A percentile compares a stretch with the other conserved stretches of the same genome.
Conservation (phyloP, 768 basidiomycete species). For the Russula virescens region DNA sequence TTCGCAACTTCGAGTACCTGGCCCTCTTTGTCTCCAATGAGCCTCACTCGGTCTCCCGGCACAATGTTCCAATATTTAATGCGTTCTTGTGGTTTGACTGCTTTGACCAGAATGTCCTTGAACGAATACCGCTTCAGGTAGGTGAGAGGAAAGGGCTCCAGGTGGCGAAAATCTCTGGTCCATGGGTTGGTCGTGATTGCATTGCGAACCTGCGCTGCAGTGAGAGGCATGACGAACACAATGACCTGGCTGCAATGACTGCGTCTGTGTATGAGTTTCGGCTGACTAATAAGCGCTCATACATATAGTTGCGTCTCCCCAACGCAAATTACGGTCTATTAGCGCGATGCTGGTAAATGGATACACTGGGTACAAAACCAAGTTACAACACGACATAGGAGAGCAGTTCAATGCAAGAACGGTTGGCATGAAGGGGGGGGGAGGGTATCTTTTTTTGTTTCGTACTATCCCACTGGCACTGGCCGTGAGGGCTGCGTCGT, state of each 20-base stretch:
- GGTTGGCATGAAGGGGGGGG: too few relatives aligned
- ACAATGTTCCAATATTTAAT: slow-evolving; percentile 87
- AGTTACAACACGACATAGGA: slow-evolving; percentile 21
- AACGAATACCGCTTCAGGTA: slow-evolving; percentile 43
- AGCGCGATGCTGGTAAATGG: not conserved
- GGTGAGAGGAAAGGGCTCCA: slow-evolving; percentile 53
- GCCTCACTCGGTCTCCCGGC: slow-evolving; percentile 72
- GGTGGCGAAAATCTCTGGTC: slow-evolving; percentile 63
- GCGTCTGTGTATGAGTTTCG: too few relatives aligned
- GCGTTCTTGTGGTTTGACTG: slow-evolving; percentile 56
- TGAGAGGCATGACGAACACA: slow-evolving; percentile 22
- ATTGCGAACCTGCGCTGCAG: slow-evolving; percentile 11
- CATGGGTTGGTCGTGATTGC: slow-evolving; percentile 35
- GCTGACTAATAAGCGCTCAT: slow-evolving; percentile 18
- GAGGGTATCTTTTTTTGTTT: slow-evolving; percentile 6
- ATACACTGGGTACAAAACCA: slow-evolving; percentile 22
- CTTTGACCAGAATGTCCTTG: slow-evolving; percentile 42
- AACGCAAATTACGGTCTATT: not conserved
- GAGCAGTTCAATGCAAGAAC: slow-evolving; percentile 4
- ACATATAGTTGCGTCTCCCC: too few relatives aligned
- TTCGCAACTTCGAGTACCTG: slow-evolving; percentile 63
- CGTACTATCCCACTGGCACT: slow-evolving; percentile 21
- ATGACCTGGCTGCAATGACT: too few relatives aligned
- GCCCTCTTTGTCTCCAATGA: slow-evolving; percentile 58
- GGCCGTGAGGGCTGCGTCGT: slow-evolving; percentile 12